phyloP scores from a whole-genome alignment of 345 rosid genomes.

The Cardamine resedifolia region DNA sequence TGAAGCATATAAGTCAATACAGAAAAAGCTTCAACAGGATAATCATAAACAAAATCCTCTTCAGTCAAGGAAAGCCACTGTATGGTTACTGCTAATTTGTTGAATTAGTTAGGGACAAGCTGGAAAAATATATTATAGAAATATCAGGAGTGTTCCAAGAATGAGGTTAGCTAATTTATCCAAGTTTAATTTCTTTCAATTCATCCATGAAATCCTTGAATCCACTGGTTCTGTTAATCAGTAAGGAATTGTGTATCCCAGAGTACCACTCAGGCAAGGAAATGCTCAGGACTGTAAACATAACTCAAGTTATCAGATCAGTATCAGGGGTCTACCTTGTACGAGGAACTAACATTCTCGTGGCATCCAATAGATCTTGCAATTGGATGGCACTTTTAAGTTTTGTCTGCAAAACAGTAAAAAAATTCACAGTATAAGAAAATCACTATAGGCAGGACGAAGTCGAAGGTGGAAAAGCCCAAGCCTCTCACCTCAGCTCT shows the following conservation, averaged over 20 bases:
- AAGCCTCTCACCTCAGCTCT: constrained; percentile 69
- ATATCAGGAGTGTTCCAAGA: neutral
- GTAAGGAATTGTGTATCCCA: neutral
- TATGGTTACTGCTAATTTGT: neutral
- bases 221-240: constrained; percentile 3
- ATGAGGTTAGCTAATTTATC: constrained; percentile 13
- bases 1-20: neutral
- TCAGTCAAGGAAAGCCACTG: neutral
- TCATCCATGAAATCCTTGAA: constrained; percentile 3
- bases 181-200: neutral
- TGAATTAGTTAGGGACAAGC: neutral
- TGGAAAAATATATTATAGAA: neutral
- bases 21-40: neutral
- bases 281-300: neutral
- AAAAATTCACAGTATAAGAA: neutral
- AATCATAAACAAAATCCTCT: constrained; percentile 8
- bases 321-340: constrained; percentile 55
- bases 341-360: constrained; percentile 92
- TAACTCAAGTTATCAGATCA: constrained; percentile 14
- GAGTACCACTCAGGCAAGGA: neutral
- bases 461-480: constrained; percentile 12
- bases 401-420: constrained; percentile 69
- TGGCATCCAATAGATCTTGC: constrained; percentile 99
- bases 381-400: constrained; percentile 93
- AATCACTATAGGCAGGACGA: neutral